Evolutionary conservation across 345 rosid species (phyloP).

Genomic region (Cochlearia excelsa): DNA sequence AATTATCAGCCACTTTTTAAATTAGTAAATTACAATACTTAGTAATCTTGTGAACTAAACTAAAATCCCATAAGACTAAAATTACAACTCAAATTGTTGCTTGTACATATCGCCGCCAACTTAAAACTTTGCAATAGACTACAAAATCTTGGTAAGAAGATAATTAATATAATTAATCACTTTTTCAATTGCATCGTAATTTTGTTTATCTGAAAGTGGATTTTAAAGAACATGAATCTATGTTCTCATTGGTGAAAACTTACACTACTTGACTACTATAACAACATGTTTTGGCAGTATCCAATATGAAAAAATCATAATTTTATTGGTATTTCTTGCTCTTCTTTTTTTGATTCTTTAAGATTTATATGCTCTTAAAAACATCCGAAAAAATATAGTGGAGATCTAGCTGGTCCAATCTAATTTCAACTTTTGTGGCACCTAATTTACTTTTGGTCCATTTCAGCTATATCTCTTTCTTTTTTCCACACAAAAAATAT

Average conservation of each 20-base stretch:
- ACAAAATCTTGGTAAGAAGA: background rate
- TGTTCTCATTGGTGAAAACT: conserved; percentile 28
- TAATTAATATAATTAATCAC: too few species aligned
- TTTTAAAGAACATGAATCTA: conserved; percentile 25
- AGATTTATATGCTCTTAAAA: conserved; percentile 24
- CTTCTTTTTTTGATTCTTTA: conserved; percentile 20
- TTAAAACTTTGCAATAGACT: background rate
- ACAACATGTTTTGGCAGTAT: conserved; percentile 30
- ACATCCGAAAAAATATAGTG: conserved; percentile 42
- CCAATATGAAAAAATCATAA: conserved; percentile 18
- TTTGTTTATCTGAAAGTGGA: conserved; percentile 16
- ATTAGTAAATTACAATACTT: too few species aligned
- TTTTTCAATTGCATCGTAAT: conserved; percentile 14
- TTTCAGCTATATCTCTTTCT: conserved; percentile 34
- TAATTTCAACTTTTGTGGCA: conserved; percentile 37
- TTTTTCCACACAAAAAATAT: conserved; percentile 24
- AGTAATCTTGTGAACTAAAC: too few species aligned
- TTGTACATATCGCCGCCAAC: conserved; percentile 11
- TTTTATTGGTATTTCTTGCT: conserved; percentile 17
- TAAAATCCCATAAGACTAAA: too few species aligned
- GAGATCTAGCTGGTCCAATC: conserved; percentile 62
- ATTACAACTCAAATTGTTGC: too few species aligned
- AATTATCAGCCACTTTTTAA: too few species aligned
- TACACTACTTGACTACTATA: conserved; percentile 23
- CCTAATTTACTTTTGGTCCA: conserved; percentile 33